Base-by-base conservation (phyloP, 2,329 filamentous ascomycete species). In the Peltaster fructicola region DNA sequence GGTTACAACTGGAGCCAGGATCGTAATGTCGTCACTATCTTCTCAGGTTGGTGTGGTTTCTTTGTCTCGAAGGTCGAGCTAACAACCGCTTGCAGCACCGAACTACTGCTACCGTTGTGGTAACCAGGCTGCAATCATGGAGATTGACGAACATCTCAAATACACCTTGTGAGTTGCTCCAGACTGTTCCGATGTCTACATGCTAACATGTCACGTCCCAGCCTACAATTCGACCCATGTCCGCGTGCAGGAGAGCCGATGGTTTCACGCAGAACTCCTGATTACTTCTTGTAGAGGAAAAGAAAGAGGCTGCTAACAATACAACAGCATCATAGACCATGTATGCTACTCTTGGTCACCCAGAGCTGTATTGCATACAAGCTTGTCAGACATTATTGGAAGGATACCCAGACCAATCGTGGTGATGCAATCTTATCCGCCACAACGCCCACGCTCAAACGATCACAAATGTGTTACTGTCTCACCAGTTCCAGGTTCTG, bases 101-200 rank as follows among this genome's bases (percentile, higher is more conserved):
- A 63, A 65, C 40, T 98, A 98, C 65, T 98, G 85, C 63, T 95
- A 98, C 65, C 72, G 88, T 53, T 98, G 88, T 50, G 88, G 88
- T 49, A 98, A 98, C 57, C 88, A 95, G 57, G 88, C 88, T 29
- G 88, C 88, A n/a, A 95, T 98, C 53, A 98, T 98, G 88, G 88
- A 95, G 58, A 98, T 98, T 54, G 88, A 95, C 40, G 88, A 98
- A 59, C 84, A 95, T 54, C 61, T 98, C 50, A 95, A 98, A 64
- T 98, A 95, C 59, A 95, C 88, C 47, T 95, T 98, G 85, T 93
- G 68, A 56, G 82, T 73, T 15, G 15, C 22, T n/a, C 15, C 17
- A 23, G 14, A 8, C 18, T n/a, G n/a, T n/a, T n/a, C n/a, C n/a
- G n/a, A n/a, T n/a, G n/a, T n/a, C n/a, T n/a, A n/a, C n/a, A n/a